A percentile compares a stretch with the other conserved stretches of the same genome.
phyloP scores from a whole-genome alignment of 257 asterid genomes.

The Solanum sparsipilum region DNA sequence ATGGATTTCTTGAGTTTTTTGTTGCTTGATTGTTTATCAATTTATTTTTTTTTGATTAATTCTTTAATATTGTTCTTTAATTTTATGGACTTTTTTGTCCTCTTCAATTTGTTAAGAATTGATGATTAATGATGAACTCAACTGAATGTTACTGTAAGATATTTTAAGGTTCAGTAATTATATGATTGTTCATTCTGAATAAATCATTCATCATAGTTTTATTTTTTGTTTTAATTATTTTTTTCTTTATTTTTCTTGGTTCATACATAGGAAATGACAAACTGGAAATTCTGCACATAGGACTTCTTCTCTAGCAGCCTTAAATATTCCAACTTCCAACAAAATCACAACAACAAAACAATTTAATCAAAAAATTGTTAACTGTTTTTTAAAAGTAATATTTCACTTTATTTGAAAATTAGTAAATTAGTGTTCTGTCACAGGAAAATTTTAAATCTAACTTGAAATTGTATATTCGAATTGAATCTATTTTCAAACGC shows the following conservation, averaged over 20 bases:
- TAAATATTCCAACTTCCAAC: background rate
- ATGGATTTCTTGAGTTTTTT: background rate
- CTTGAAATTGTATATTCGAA: background rate
- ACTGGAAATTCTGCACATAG: background rate
- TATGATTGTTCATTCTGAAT: background rate
- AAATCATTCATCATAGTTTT: background rate
- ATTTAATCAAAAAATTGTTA: background rate
- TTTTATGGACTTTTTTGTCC: background rate
- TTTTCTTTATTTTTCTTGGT: background rate
- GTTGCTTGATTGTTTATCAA: background rate
- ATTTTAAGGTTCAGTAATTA: background rate
- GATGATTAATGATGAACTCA: background rate
- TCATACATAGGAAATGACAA: background rate
- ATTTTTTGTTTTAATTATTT: too few species aligned
- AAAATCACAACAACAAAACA: background rate
- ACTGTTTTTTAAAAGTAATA: too few species aligned
- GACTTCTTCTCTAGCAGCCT: background rate
- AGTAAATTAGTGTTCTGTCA: background rate
- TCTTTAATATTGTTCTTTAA: too few species aligned
- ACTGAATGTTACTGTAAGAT: background rate
- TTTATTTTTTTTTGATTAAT: too few species aligned
- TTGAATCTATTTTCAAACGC: too few species aligned
- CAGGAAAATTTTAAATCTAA: background rate
- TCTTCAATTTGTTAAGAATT: background rate
- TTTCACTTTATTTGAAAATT: background rate